Conservation (phyloP, 306 rosid genomes). For the Fragaria nilgerrensis region DNA sequence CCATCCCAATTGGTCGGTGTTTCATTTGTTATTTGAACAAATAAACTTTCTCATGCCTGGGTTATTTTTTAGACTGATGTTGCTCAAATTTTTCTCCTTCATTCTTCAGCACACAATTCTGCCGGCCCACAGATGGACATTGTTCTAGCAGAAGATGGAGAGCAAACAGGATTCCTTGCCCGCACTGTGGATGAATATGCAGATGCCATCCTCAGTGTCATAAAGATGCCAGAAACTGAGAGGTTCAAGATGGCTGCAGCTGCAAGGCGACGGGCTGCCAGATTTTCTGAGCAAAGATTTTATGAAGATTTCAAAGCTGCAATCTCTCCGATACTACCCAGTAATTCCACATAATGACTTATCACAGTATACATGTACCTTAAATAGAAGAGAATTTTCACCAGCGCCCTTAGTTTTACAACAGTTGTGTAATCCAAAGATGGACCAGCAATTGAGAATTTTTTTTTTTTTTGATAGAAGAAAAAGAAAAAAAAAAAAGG, state of each 20-base stretch:
- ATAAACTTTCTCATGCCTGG: not conserved
- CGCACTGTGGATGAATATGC: conserved; percentile 69
- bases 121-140: conserved; percentile 99
- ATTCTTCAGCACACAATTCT: conserved; percentile 77
- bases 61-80: conserved; percentile 7
- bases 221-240: conserved; percentile 62
- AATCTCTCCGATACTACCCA: conserved; percentile 46
- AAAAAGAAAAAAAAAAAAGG: too few species aligned
- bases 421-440: not conserved
- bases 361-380: not conserved
- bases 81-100: conserved; percentile 18
- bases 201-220: conserved; percentile 56
- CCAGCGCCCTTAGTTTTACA: not conserved
- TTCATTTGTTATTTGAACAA: conserved; percentile 2
- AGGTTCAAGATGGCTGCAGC: conserved; percentile 77
- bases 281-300: conserved; percentile 84
- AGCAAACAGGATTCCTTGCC: conserved; percentile 86
- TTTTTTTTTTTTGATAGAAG: too few species aligned
- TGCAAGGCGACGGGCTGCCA: conserved; percentile 75
- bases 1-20: conserved; percentile 82
- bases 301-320: conserved; percentile 76
- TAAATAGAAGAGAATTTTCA: not conserved
- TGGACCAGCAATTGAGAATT: too few species aligned
- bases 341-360: conserved; percentile 32
- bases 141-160: conserved; percentile 74